Base-by-base conservation (phyloP, 192 early-diverging fungal genomes). In the Pilaira anomala region DNA sequence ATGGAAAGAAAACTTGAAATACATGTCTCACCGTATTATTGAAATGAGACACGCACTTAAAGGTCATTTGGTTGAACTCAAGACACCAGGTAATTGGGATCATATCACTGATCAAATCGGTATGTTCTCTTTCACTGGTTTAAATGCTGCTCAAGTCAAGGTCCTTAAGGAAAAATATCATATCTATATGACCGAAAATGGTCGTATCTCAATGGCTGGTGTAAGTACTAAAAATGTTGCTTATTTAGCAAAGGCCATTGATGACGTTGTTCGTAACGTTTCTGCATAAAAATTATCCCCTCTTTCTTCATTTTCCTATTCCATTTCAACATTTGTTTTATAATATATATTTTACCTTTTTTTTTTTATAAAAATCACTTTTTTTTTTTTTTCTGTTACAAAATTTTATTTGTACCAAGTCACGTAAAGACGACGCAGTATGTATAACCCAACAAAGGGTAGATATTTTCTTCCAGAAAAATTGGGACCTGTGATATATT, bases 91-190 rank as follows among this genome's bases (percentile, higher is more conserved):
- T 8, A 87, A 83, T 48, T 99, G 97, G 97, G 87, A 94, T 64
- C 97, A 99, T 60, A 97, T 99, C 68, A 68, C 85, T 6, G 86
- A 89, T 53, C 97, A 99, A 76, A 97, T 98, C 69, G 97, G 97
- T 68, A 99, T 99, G 97, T 99, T 99, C 75, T 90, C 89, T 21
- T 99, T 87, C 77, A 98, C 97, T 2, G 97, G 97, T 14, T 18
- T 66, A 6, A 51, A 62, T 74, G 81, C 73, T 12, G 51, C 62
- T 7, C 95, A 99, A 74, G 91, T 91, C 63, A 83, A 85, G 63
- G 82, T 82, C 3, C 78, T 99, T 60, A 85, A 83, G 51, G 83
- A 88, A 30, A 85, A 95, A 77, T 92, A 89, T 73, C 95, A 97
- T 67, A 78, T 97, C 60, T 99, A 97, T 72, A 66, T 99, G 80